These are phyloP conservation scores for Prunus persica DNA, from an alignment of 306 rosid genomes.

Conservation along the genomic window Prunus_persica_NCBIv2 NC_034011.1:23823001-23823500, in stretches of 20 bases:
- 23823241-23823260: not conserved
- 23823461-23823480: conserved; percentile 8
- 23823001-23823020: conserved; percentile 42
- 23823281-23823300: conserved; percentile 2
- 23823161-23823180: not conserved
- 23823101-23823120: not conserved
- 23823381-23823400: conserved; percentile 52
- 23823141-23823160: not conserved
- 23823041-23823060: conserved; percentile 94
- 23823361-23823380: conserved; percentile 18
- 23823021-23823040: conserved; percentile 84
- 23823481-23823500: conserved; percentile 45
- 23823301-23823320: conserved; percentile 34
- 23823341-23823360: not conserved
- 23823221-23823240: not conserved
- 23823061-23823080: conserved; percentile 91
- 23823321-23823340: not conserved
- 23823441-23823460: conserved; percentile 28
- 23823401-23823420: conserved; percentile 61
- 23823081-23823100: conserved; percentile 50
- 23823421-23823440: not conserved
- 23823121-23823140: not conserved
- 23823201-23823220: not conserved
- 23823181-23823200: not conserved
- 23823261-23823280: not conserved